Conservation (phyloP, 2,329 filamentous ascomycete species). For the Ophidiomyces ophidiicola region DNA sequence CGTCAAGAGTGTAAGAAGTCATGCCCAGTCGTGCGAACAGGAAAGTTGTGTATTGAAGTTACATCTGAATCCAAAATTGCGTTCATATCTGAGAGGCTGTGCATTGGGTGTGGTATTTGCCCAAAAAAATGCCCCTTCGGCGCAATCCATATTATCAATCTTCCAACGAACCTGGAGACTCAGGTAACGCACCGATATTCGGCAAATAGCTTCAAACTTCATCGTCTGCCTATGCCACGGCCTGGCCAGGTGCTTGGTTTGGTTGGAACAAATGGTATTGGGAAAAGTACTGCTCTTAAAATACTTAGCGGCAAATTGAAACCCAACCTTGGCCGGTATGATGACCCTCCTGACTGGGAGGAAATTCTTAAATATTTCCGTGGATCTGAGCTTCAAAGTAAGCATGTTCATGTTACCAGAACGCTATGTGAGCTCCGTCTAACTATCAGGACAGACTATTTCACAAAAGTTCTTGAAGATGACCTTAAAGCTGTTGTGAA, state of each 20-base stretch:
- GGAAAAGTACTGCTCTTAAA: slow-evolving; percentile 98
- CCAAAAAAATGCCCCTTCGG: slow-evolving; percentile 98
- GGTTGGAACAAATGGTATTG: slow-evolving; percentile 98
- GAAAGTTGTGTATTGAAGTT: slow-evolving; percentile 97
- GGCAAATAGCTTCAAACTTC: slow-evolving; percentile 98
- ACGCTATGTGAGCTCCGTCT: slow-evolving; percentile 2
- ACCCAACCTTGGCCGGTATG: slow-evolving; percentile 87
- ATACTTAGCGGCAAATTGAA: slow-evolving; percentile 97
- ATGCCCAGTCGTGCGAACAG: slow-evolving; percentile 90
- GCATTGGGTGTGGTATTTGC: slow-evolving; percentile 98
- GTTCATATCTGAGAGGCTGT: slow-evolving; percentile 92
- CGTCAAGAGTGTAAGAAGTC: slow-evolving; percentile 98
- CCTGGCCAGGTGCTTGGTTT: slow-evolving; percentile 91
- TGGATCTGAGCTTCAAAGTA: slow-evolving; percentile 93
- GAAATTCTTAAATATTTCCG: slow-evolving; percentile 98
- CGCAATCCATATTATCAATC: slow-evolving; percentile 99
- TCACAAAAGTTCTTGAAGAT: slow-evolving; percentile 95
- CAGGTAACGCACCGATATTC: slow-evolving; percentile 98
- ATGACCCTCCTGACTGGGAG: slow-evolving; percentile 98
- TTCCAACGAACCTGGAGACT: slow-evolving; percentile 97
- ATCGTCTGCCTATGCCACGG: slow-evolving; percentile 87
- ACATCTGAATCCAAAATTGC: slow-evolving; percentile 77
- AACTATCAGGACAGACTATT: slow-evolving; percentile 55
- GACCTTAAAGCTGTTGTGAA: slow-evolving; percentile 96
- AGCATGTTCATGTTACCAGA: too few species aligned